Percentiles rank a stretch among this genome's conserved stretches.
Conservation (phyloP, 1,139 yeast species). For the Keqinozyma sinolaborantium region DNA sequence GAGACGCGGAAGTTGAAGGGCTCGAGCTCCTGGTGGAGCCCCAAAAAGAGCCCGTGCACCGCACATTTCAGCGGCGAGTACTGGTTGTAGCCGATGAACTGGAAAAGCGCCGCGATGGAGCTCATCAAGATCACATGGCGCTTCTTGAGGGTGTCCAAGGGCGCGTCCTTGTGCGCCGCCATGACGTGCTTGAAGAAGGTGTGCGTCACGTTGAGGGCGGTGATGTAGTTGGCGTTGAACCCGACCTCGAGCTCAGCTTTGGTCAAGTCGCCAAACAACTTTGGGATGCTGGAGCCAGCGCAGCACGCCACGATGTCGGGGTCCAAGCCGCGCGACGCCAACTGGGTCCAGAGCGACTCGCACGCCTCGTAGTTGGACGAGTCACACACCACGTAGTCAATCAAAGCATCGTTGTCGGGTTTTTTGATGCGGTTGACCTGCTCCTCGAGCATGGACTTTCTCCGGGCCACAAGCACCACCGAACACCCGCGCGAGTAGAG, state of each 20-base stretch:
- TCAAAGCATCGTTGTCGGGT: slow-evolving; percentile 20
- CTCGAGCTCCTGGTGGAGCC: slow-evolving; percentile 76
- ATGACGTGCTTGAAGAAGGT: slow-evolving; percentile 45
- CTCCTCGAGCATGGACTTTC: slow-evolving; percentile 49
- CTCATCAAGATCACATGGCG: slow-evolving; percentile 76
- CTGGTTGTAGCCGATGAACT: slow-evolving; percentile 87
- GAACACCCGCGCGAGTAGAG: slow-evolving; percentile 56
- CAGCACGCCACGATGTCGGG: slow-evolving; percentile 82
- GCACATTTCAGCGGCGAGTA: slow-evolving; percentile 92
- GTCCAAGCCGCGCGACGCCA: slow-evolving; percentile 19
- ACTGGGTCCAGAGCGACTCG: slow-evolving; percentile 27
- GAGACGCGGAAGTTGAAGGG: slow-evolving; percentile 63
- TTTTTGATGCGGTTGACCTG: slow-evolving; percentile 43
- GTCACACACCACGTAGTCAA: slow-evolving; percentile 61
- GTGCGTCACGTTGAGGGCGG: slow-evolving; percentile 72
- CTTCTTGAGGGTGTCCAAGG: slow-evolving; percentile 15
- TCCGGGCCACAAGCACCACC: slow-evolving; percentile 75
- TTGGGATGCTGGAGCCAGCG: slow-evolving; percentile 86
- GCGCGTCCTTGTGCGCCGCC: slow-evolving; percentile 5
- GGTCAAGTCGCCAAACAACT: slow-evolving; percentile 67
- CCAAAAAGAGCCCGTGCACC: slow-evolving; percentile 66
- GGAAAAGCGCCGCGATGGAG: slow-evolving; percentile 77
- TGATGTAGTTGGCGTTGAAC: slow-evolving; percentile 64
- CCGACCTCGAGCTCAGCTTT: slow-evolving; percentile 58
- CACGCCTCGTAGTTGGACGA: slow-evolving; percentile 56